These are phyloP conservation scores for Aspergillus taichungensis DNA, from an alignment of 495 filamentous ascomycete species.

Conservation along the genomic window DNA sequence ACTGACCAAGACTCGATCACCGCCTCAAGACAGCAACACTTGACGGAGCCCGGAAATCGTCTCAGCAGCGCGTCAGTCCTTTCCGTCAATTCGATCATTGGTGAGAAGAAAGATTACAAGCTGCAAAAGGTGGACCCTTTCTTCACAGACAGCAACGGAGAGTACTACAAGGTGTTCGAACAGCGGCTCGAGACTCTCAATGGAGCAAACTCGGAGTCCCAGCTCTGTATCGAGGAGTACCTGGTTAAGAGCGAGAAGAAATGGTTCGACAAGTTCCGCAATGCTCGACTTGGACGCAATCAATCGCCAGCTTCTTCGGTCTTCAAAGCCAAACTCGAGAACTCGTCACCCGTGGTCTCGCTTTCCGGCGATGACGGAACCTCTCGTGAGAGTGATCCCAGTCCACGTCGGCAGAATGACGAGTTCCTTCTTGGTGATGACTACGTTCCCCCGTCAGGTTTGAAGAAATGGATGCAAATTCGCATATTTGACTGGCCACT, in stretches of 20 bases:
- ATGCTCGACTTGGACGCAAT: slow-evolving; percentile 46
- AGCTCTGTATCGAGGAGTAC: slow-evolving; percentile 61
- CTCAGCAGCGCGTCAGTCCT: slow-evolving; percentile 39
- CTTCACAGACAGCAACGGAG: slow-evolving; percentile 60
- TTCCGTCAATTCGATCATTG: slow-evolving; percentile 47
- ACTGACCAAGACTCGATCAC: slow-evolving; percentile 32
- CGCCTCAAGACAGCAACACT: slow-evolving; percentile 17
- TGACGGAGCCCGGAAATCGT: slow-evolving; percentile 27
- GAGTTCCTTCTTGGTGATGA: slow-evolving; percentile 57
- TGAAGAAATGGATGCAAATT: slow-evolving; percentile 46
- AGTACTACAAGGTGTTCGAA: slow-evolving; percentile 53
- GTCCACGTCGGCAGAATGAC: slow-evolving; percentile 20
- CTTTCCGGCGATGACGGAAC: slow-evolving; percentile 30
- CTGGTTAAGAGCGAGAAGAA: slow-evolving; percentile 61
- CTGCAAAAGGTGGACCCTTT: slow-evolving; percentile 62
- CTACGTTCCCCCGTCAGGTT: slow-evolving; percentile 57
- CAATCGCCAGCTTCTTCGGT: slow-evolving; percentile 38
- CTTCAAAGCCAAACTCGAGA: slow-evolving; percentile 25
- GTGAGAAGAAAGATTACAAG: slow-evolving; percentile 53
- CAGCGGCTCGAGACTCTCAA: slow-evolving; percentile 50
- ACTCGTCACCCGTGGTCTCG: slow-evolving; percentile 25
- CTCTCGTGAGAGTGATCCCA: slow-evolving; percentile 29
- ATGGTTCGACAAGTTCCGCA: slow-evolving; percentile 56
- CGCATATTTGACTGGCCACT: slow-evolving; percentile 58
- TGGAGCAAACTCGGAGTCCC: slow-evolving; percentile 46